These are phyloP conservation scores for Suillus bovinus DNA, from an alignment of 768 basidiomycete species.

Conservation along the genomic window DNA sequence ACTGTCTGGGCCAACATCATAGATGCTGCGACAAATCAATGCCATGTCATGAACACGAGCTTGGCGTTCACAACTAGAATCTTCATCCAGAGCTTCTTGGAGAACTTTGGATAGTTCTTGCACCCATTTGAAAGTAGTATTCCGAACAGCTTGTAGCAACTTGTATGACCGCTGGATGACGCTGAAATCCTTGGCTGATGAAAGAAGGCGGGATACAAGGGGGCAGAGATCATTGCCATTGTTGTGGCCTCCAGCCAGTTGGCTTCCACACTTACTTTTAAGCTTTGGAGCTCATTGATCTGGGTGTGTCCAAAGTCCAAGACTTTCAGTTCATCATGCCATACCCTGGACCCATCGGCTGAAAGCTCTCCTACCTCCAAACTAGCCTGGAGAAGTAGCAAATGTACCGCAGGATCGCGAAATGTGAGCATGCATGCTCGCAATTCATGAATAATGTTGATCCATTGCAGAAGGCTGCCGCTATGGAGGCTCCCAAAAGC, in stretches of 20 bases:
- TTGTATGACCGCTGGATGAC: conserved; percentile 22
- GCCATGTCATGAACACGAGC: conserved; percentile 21
- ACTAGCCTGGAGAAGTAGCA: conserved; percentile 41
- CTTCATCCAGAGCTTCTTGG: conserved; percentile 6
- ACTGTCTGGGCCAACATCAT: conserved; percentile 21
- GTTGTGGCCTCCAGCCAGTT: conserved; percentile 39
- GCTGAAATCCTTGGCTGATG: conserved; percentile 12
- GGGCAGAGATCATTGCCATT: conserved; percentile 29
- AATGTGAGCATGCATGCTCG: conserved; percentile 36
- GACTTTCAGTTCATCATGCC: conserved; percentile 38
- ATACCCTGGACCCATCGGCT: conserved; percentile 23
- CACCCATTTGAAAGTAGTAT: conserved; percentile 37
- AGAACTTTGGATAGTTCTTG: conserved; percentile 22
- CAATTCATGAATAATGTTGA: conserved; percentile 45
- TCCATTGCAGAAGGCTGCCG: conserved; percentile 46
- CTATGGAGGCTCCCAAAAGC: conserved; percentile 42
- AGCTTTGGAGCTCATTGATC: conserved; percentile 31
- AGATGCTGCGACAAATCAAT: conserved; percentile 28
- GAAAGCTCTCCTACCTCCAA: conserved; percentile 38
- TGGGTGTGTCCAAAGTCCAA: conserved; percentile 33
- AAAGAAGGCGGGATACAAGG: conserved; percentile 36
- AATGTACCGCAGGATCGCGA: conserved; percentile 36
- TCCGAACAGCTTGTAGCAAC: conserved; percentile 33
- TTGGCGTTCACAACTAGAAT: conserved; percentile 8
- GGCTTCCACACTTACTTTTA: conserved; percentile 31